Evolutionary conservation across 352 stramenopile species (phyloP).

Genomic region (Globisporangium radiosum): DNA sequence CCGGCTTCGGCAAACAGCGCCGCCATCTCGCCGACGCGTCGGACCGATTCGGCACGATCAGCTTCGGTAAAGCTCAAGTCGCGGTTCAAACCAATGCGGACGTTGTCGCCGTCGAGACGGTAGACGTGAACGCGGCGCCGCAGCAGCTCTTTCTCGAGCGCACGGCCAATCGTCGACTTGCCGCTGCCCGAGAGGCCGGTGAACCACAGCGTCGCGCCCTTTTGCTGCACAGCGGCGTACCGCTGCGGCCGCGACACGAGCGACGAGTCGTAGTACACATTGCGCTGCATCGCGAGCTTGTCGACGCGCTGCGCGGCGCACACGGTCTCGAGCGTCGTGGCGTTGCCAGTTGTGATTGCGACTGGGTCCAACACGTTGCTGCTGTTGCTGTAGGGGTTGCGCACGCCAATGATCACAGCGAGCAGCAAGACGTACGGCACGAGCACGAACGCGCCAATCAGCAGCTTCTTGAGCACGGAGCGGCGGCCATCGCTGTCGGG

Average conservation of each 20-base stretch:
- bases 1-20: slow-evolving; percentile 95
- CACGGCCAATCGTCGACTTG: slow-evolving; percentile 97
- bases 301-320: slow-evolving; percentile 55
- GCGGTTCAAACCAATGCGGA: slow-evolving; percentile 96
- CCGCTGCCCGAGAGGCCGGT: slow-evolving; percentile 96
- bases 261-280: slow-evolving; percentile 82
- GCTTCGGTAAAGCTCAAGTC: slow-evolving; percentile 94
- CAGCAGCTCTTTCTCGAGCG: slow-evolving; percentile 94
- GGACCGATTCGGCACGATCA: slow-evolving; percentile 94
- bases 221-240: slow-evolving; percentile 86
- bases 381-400: slow-evolving; percentile 6
- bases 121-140: slow-evolving; percentile 95
- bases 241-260: slow-evolving; percentile 54
- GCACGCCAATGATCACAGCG: slow-evolving; percentile 36
- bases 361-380: slow-evolving; percentile 4
- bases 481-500: slow-evolving; percentile 38
- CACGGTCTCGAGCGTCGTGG: slow-evolving; percentile 26
- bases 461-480: slow-evolving; percentile 45
- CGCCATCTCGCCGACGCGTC: slow-evolving; percentile 95
- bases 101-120: slow-evolving; percentile 97
- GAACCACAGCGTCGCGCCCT: slow-evolving; percentile 98
- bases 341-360: slow-evolving; percentile 11
- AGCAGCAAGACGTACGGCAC: slow-evolving; percentile 62
- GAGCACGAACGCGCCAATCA: slow-evolving; percentile 39
- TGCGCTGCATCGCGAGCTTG: slow-evolving; percentile 67